These are phyloP conservation scores for Diutina mesorugosa DNA, from an alignment of 1,139 yeast genomes.

Conservation along the genomic window DNA sequence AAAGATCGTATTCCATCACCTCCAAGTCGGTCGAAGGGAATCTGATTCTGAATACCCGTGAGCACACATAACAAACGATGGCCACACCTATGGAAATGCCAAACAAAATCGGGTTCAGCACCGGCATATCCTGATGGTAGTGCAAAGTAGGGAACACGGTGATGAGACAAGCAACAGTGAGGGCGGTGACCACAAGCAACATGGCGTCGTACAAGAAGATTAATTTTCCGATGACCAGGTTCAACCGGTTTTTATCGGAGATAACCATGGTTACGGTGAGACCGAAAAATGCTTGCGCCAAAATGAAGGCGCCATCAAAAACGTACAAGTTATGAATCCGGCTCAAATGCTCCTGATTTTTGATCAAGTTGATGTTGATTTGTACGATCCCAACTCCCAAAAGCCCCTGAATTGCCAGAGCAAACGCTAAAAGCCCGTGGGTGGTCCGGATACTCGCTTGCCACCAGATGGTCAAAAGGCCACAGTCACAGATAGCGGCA, in stretches of 20 bases:
- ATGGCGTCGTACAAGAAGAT: neutral
- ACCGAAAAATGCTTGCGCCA: neutral
- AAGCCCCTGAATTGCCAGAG: neutral
- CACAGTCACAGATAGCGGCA: neutral
- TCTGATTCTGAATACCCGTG: neutral
- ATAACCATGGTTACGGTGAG: neutral
- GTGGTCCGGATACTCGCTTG: neutral
- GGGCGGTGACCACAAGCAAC: neutral
- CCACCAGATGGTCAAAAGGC: conserved; percentile 1
- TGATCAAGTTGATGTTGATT: neutral
- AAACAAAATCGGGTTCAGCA: conserved; percentile 1
- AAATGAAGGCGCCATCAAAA: neutral
- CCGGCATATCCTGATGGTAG: neutral
- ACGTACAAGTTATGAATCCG: neutral
- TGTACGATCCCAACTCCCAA: neutral
- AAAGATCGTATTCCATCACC: conserved; percentile 22
- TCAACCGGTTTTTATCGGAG: conserved; percentile 1
- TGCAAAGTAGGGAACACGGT: neutral
- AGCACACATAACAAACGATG: neutral
- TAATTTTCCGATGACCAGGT: neutral
- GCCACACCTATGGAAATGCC: neutral
- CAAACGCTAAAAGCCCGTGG: neutral
- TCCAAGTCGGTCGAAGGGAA: conserved; percentile 7
- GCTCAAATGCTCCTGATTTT: neutral
- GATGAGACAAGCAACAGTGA: conserved; percentile 1